Evolutionary conservation across 2,329 filamentous ascomycete genomes (phyloP), one percentile per base, ranked within the genome.

Genomic region (Neoscytalidium dimidiatum): DNA sequence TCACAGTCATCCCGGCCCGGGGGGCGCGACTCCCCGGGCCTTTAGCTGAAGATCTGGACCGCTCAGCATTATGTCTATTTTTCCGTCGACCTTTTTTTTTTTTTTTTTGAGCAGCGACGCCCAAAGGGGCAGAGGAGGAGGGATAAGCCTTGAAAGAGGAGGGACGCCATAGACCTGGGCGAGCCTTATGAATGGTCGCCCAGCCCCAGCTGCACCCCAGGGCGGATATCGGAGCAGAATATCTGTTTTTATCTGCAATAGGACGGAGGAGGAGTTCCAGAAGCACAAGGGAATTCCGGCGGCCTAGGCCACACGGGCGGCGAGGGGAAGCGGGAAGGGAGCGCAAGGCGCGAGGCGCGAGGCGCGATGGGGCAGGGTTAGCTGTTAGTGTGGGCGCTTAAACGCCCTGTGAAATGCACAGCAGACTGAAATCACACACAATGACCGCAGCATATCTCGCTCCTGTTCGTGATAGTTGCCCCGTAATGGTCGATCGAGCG

Each of bases 1-100:
- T 67, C 65, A 66, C 46, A 65, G 64, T 51, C 31, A 53, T 60
- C 57, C 31, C 19, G 31, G 56, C 23, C 49, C 64, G 51, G 62
- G 51, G 62, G 43, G 43, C 35, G 41, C 21, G 46, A 28, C 28
- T 41, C 29, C 35, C 51, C 31, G 43, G 26, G 38, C 38, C 26
- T 33, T 19, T 46, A 57, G 53, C 43, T 60, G 63, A 56, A 35
- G 46, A 51, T 58, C 62, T 56, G 63, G 44, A 61, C 44, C 41
- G 61, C 35, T 62, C 33, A 17, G n/a, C 44, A 35, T 31, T n/a
- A 26, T 41, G 26, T 56, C 14, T 17, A 21, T 41, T 56, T 64
- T 64, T 64, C 49, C 38, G 38, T 41, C 3, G 38, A 17, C n/a
- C n/a, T n/a, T 58, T 41, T 43, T 58, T 44, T 38, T 57, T 58